Evolutionary conservation across 306 rosid genomes (phyloP), one percentile per base, ranked within the genome.

Genomic region (Vicia villosa): DNA sequence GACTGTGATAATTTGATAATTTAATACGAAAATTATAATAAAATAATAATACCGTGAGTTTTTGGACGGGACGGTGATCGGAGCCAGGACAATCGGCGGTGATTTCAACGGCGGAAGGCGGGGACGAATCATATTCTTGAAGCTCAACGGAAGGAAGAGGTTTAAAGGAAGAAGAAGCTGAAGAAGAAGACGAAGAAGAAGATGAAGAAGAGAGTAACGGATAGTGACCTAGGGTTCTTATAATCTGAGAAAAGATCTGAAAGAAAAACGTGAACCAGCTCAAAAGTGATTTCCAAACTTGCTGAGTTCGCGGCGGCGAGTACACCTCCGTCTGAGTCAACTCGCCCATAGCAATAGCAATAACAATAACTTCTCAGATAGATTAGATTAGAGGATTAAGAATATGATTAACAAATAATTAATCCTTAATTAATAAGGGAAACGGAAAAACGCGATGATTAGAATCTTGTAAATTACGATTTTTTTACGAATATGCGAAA

Each of bases 281-380:
- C 73, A 89, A 55, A 37, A 94, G 65, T 10, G 96, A 81, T 74
- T 85, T 85, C 99, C 95, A 91, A 14, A 82, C 84, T 77, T 89
- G 96, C 70, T 80, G 85, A 60, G 89, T 83, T 62, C 86, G 11
- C 63, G 74, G 21, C 47, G 74, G 66, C 82, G 82, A 82, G 89
- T 83, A 88, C 71, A 80, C 92, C 87, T 94, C 97, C 30, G 83
- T 49, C 88, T 84, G 96, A 85, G 89, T 84, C 95, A 94, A 91
- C 96, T 94, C 97, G 50, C 95, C 91, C 96, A 91, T 90, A 3
- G 20, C 61, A 11, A 61, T 17, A 4, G 19, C 9, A 1, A n/a
- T n/a, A n/a, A n/a, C n/a, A n/a, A n/a, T n/a, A n/a, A 1, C 10
- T 21, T 8, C 11, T 56, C 16, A 15, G 19, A 60, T 16, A 15